Evolutionary conservation across 2,329 filamentous ascomycete species (phyloP), one percentile per base, ranked within the genome.

Genomic region (Ceratocystis diversiconidia): DNA sequence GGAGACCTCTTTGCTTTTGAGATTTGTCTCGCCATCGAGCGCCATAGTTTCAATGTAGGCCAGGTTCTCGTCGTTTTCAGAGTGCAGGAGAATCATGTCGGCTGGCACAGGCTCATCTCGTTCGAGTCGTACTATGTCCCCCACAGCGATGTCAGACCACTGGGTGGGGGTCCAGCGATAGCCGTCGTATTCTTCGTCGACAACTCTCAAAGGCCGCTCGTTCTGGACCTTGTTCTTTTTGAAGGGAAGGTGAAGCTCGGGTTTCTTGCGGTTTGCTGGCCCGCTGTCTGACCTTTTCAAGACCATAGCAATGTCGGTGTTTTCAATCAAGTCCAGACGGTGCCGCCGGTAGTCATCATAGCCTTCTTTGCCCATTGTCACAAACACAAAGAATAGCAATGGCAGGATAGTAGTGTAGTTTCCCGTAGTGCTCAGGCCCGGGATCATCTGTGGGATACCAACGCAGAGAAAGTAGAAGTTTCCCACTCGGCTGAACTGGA

Each of bases 381-480:
- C 79, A 44, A 85, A 78, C 50, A 95, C 88, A 72, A 91, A 91
- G 73, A 91, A 87, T 68, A 88, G 73, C 25, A 91, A 76, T 0
- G 88, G 88, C 36, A 90, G 77, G 69, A 91, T 85, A 1, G 88
- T 91, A 3, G 88, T 91, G 70, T 83, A 90, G 48, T 74, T 85
- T 73, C 88, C 88, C 5, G 88, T 90, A 1, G 88, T 91, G 73
- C 86, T 89, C 61, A 90, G 77, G 22, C 85, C 87, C 12, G 88
- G 88, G 71, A 91, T 72, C 76, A 89, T 90, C 75, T 95, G 90
- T 62, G 92, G 80, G 68, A 95, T 85, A 55, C 89, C 89, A 69
- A 95, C 85, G 70, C 89, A 86, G 65, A 95, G 80, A 74, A 95
- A 95, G 74, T 95, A 84, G 71, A 95, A 94, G 74, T 95, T 95